Percentiles rank a stretch among this genome's conserved stretches.
Evolutionary conservation across 2,329 filamentous ascomycete genomes (phyloP).

Genomic region (Ceratocystis destructans): DNA sequence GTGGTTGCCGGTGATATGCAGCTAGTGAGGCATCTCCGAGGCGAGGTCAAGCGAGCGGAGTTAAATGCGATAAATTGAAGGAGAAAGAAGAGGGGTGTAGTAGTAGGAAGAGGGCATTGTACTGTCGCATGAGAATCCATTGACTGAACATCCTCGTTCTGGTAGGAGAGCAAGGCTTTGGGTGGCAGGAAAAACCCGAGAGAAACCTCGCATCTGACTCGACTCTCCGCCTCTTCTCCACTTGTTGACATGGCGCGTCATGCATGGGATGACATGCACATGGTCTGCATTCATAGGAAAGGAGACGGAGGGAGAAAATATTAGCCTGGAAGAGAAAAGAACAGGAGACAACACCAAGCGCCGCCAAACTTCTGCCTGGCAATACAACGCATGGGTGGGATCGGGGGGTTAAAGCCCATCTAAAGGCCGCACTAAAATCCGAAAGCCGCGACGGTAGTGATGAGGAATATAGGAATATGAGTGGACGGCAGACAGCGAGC

Average conservation of each 20-base stretch:
- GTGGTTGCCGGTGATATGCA: background rate
- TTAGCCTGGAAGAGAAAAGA: background rate
- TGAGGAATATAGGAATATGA: background rate
- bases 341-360: background rate
- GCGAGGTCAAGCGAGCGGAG: background rate
- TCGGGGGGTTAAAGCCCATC: background rate
- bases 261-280: background rate
- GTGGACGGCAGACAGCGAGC: too few species aligned
- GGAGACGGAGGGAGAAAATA: background rate
- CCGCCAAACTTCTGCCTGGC: background rate
- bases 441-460: background rate
- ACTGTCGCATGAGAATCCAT: background rate
- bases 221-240: background rate
- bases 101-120: background rate
- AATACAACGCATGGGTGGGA: background rate
- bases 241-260: background rate
- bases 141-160: background rate
- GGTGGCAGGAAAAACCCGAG: background rate
- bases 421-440: background rate
- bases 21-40: background rate
- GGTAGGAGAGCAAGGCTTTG: background rate
- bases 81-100: background rate
- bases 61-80: background rate
- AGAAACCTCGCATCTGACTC: background rate
- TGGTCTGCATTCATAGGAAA: background rate